Conservation (phyloP, 1,284 basidiomycete species). For the Leccinum subrobustum region DNA sequence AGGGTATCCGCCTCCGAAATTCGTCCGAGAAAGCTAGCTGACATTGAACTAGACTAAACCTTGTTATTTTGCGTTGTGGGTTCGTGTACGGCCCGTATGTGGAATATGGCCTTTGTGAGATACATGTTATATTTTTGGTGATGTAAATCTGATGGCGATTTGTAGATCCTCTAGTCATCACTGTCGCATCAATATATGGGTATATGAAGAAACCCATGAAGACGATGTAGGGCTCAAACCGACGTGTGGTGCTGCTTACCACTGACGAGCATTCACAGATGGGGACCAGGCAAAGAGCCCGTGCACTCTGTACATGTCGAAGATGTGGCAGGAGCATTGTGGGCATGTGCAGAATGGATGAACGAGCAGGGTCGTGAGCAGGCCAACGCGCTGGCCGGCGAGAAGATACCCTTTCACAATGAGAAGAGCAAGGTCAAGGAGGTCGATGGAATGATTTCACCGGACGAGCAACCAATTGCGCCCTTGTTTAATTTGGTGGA, state of each 20-base stretch:
- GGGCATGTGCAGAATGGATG: constrained; percentile 79
- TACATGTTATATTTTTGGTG: constrained; percentile 6
- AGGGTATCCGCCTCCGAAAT: constrained; percentile 42
- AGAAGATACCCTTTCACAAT: constrained; percentile 59
- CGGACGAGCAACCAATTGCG: constrained; percentile 57
- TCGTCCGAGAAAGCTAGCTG: constrained; percentile 5
- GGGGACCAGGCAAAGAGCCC: constrained; percentile 77
- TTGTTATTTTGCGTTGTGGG: constrained; percentile 73
- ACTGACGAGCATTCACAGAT: constrained; percentile 40
- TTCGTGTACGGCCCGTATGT: constrained; percentile 77
- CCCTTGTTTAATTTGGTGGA: constrained; percentile 88
- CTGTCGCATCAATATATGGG: constrained; percentile 81
- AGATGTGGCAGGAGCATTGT: constrained; percentile 75
- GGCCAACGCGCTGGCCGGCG: constrained; percentile 61
- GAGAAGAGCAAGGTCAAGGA: constrained; percentile 65
- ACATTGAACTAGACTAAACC: constrained; percentile 58
- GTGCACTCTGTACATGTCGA: constrained; percentile 79
- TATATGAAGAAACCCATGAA: constrained; percentile 87
- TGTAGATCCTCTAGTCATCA: constrained; percentile 56
- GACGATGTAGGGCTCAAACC: constrained; percentile 56
- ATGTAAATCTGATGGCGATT: constrained; percentile 10
- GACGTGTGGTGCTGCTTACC: background rate
- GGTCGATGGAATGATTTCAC: constrained; percentile 58
- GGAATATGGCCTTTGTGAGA: constrained; percentile 63
- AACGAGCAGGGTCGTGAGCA: constrained; percentile 55